phyloP scores from a whole-genome alignment of 2,329 filamentous ascomycete species.

The Aspergillus ustus region DNA sequence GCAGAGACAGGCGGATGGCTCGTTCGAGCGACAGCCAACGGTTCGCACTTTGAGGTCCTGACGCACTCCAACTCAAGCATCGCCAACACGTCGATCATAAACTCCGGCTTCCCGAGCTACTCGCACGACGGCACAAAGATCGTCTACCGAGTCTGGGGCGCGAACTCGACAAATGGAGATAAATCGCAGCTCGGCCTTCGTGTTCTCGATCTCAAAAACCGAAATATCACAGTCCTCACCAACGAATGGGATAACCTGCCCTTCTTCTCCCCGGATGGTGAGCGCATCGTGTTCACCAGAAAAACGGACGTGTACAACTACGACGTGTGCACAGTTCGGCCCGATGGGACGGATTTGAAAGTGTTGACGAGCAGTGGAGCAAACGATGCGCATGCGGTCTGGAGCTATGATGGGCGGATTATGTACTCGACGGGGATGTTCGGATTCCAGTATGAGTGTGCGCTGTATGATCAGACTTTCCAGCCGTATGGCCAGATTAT shows the following conservation, averaged over 20 bases:
- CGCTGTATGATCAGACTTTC: slow-evolving; percentile 50
- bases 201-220: slow-evolving; percentile 32
- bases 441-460: slow-evolving; percentile 50
- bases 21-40: slow-evolving; percentile 30
- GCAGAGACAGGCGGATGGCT: slow-evolving; percentile 29
- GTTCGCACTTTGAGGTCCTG: slow-evolving; percentile 34
- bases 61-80: slow-evolving; percentile 34
- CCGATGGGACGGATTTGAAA: slow-evolving; percentile 45
- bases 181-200: slow-evolving; percentile 36
- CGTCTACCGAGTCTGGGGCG: slow-evolving; percentile 43
- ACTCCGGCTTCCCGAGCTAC: slow-evolving; percentile 48
- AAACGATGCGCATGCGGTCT: slow-evolving; percentile 53
- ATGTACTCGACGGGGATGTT: slow-evolving; percentile 50
- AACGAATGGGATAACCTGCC: slow-evolving; percentile 47
- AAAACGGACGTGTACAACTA: slow-evolving; percentile 40
- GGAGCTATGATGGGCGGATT: slow-evolving; percentile 49
- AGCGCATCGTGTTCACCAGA: slow-evolving; percentile 47
- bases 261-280: slow-evolving; percentile 45
- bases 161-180: slow-evolving; percentile 17
- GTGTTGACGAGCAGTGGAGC: slow-evolving; percentile 40
- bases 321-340: slow-evolving; percentile 49
- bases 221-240: slow-evolving; percentile 39
- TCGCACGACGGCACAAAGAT: slow-evolving; percentile 42
- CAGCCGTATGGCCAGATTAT: slow-evolving; percentile 53
- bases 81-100: slow-evolving; percentile 27